Percentiles rank a stretch among this genome's conserved stretches.
Conservation (phyloP, 164 flowering plant genomes). For the Dillenia turbinata region DNA sequence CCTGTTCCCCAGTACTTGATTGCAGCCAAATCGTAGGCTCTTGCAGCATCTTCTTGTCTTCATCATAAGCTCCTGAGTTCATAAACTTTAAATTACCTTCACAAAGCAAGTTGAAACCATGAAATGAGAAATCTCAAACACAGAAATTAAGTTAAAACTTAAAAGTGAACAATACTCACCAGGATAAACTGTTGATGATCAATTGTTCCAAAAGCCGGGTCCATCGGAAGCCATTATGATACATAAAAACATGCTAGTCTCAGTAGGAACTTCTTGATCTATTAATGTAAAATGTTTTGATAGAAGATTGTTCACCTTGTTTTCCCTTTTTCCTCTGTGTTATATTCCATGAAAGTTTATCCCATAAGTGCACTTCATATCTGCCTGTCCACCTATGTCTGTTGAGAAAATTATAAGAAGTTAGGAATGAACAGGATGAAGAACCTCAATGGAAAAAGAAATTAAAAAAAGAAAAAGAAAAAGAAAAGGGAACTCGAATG, state of each 20-base stretch:
- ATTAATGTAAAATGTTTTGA: too few species aligned
- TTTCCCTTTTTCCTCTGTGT: conserved; percentile 60
- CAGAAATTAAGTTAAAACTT: too few species aligned
- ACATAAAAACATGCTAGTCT: neutral
- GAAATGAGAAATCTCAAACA: too few species aligned
- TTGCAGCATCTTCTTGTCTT: conserved; percentile 59
- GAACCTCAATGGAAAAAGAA: too few species aligned
- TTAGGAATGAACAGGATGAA: neutral
- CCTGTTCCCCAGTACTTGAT: conserved; percentile 55
- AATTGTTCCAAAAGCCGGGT: too few species aligned
- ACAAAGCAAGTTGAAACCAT: neutral
- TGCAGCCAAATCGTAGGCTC: conserved; percentile 59
- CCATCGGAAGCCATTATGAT: neutral
- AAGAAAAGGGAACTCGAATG: too few species aligned
- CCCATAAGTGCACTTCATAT: conserved; percentile 60
- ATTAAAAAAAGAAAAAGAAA: too few species aligned
- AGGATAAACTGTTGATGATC: conserved; percentile 29
- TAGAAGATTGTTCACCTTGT: conserved; percentile 28
- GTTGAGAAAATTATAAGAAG: neutral
- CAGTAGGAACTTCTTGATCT: too few species aligned
- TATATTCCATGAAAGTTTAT: conserved; percentile 52
- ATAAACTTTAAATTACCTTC: neutral
- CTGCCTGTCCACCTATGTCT: conserved; percentile 16
- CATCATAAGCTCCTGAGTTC: conserved; percentile 47
- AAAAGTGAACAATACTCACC: conserved; percentile 21